Base-by-base conservation (phyloP, 2,329 filamentous ascomycete species). In the Curvularia hawaiiensis region DNA sequence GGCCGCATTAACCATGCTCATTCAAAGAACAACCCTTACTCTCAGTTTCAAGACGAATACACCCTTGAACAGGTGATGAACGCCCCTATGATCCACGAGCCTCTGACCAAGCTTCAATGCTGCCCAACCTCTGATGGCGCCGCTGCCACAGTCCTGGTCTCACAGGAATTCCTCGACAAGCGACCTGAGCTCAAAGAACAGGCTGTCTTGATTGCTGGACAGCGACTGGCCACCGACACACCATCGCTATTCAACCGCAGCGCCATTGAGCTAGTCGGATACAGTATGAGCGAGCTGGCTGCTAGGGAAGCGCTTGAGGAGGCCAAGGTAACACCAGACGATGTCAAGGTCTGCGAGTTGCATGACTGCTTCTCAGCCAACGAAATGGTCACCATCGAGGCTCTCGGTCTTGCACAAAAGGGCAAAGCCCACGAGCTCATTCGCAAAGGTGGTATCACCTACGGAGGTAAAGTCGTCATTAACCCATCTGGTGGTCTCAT, bases 281-380 rank as follows among this genome's bases (percentile, higher is more conserved):
- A 88, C 75, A 87, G 89, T 61, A 98, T 97, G 94, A 88, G 87
- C 16, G 83, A 87, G 71, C 79, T 83, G 55, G 94, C 94, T 0
- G 88, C 86, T 8, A 78, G 82, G 59, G 80, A 82, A 0, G 94
- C 94, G n/a, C 81, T 90, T 61, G 81, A 79, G 31, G 90, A 98
- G 78, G 92, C 92, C 0, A 84, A 85, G 22, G 83, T 87, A 2
- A 79, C 79, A 5, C 80, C 90, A 0, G 77, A 80, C 33, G 90
- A 96, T 64, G 84, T 94, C 62, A 87, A 89, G 70, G 90, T 98
- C 16, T 92, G 91, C 71, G 94, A 98, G 80, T 82, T 98, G 59
- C 95, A 98, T 79, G 95, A 98, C 80, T 98, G 95, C 81, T 98
- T 98, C 84, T 92, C 88, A 18, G 88, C 94, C 26, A 98, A 98